These are phyloP conservation scores for Calonectria henricotiae DNA, from an alignment of 2,329 filamentous ascomycete species.

Conservation along the genomic window DNA sequence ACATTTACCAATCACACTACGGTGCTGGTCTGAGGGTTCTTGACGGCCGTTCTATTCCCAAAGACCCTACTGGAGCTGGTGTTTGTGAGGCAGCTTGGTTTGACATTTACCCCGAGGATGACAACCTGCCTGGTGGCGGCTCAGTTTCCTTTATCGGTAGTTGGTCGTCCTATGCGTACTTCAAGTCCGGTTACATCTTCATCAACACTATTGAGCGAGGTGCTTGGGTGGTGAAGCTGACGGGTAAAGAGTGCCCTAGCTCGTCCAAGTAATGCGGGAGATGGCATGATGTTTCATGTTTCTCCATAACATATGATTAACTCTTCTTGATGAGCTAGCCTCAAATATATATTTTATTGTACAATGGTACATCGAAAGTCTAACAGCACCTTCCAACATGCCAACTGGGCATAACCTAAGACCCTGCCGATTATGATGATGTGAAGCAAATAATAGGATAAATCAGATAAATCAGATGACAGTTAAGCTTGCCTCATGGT, in stretches of 20 bases:
- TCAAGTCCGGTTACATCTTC: slow-evolving; percentile 66
- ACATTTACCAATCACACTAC: slow-evolving; percentile 68
- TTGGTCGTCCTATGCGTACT: slow-evolving; percentile 68
- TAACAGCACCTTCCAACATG: no score
- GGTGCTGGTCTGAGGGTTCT: slow-evolving; percentile 65
- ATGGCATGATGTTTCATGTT: neutral
- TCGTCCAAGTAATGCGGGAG: neutral
- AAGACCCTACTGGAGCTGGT: slow-evolving; percentile 62
- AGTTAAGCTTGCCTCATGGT: no score
- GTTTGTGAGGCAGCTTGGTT: slow-evolving; percentile 68
- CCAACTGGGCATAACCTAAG: no score
- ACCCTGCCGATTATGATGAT: no score
- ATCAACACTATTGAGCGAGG: slow-evolving; percentile 70
- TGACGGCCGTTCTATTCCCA: slow-evolving; percentile 49
- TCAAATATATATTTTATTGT: neutral
- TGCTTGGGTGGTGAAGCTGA: slow-evolving; percentile 64
- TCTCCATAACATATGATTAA: slow-evolving; percentile 1
- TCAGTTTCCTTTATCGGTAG: slow-evolving; percentile 61
- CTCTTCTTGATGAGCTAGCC: neutral
- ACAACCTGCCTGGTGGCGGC: slow-evolving; percentile 59
- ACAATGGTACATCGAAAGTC: neutral
- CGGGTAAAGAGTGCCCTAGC: slow-evolving; percentile 39
- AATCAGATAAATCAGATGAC: no score
- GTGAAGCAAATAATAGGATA: no score
- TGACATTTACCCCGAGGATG: slow-evolving; percentile 69